A percentile compares a stretch with the other conserved stretches of the same genome.
These are phyloP conservation scores for Blastocladiella britannica DNA, from an alignment of 192 early-diverging fungal species.

Conservation along the genomic window DNA sequence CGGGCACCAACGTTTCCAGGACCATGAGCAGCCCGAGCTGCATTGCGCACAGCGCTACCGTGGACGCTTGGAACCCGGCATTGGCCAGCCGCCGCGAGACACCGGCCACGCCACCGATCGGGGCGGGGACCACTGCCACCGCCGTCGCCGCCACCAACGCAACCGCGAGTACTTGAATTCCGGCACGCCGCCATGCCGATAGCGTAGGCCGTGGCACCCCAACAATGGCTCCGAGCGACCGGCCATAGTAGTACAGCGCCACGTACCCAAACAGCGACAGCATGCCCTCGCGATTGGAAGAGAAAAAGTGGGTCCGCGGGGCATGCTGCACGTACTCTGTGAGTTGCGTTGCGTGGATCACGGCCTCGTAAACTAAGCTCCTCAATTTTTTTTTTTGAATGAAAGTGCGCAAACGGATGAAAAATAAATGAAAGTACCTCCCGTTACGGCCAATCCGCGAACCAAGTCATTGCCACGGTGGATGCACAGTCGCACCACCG, in stretches of 20 bases:
- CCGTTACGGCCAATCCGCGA: not conserved
- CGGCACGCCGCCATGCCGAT: slow-evolving; percentile 17
- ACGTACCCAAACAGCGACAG: slow-evolving; percentile 68
- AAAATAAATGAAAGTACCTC: slow-evolving; percentile 1
- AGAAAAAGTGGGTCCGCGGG: slow-evolving; percentile 45
- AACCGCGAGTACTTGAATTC: too few relatives aligned
- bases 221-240: slow-evolving; percentile 45
- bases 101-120: slow-evolving; percentile 6
- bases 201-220: slow-evolving; percentile 21
- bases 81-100: slow-evolving; percentile 24
- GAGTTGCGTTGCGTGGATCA: slow-evolving; percentile 29
- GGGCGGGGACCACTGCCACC: slow-evolving; percentile 9
- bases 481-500: not conserved
- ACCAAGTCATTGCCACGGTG: not conserved
- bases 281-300: slow-evolving; percentile 79
- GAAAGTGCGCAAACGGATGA: not conserved
- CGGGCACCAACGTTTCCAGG: slow-evolving; percentile 20
- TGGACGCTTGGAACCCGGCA: slow-evolving; percentile 58
- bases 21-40: slow-evolving; percentile 37
- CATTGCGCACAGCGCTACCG: slow-evolving; percentile 41
- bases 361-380: slow-evolving; percentile 37
- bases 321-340: slow-evolving; percentile 56
- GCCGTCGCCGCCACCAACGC: slow-evolving; percentile 46
- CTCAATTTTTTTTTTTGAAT: not conserved
- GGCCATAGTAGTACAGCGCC: slow-evolving; percentile 55